Conservation (phyloP, 1,284 basidiomycete species). For the Vanrija humicola region DNA sequence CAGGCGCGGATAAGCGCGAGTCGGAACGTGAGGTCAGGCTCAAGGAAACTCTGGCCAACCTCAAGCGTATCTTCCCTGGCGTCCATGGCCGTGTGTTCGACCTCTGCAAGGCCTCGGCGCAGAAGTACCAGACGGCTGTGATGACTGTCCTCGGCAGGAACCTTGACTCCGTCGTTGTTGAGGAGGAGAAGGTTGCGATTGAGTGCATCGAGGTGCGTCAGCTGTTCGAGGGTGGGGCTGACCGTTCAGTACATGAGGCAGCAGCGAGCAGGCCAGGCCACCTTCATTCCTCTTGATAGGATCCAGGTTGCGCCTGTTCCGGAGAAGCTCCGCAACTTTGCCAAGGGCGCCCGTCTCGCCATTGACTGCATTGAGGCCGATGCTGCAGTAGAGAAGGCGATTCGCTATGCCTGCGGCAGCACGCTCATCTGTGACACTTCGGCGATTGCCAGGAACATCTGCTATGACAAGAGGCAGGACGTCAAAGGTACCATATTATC, state of each 20-base stretch:
- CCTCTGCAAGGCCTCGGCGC: slow-evolving; percentile 84
- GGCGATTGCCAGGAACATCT: slow-evolving; percentile 83
- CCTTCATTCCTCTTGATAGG: slow-evolving; percentile 94
- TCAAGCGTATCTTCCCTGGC: slow-evolving; percentile 85
- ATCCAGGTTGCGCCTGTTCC: slow-evolving; percentile 91
- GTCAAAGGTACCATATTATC: slow-evolving; percentile 70
- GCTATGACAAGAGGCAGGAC: slow-evolving; percentile 90
- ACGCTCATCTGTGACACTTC: slow-evolving; percentile 92
- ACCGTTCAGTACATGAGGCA: slow-evolving; percentile 83
- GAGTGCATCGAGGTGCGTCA: slow-evolving; percentile 83
- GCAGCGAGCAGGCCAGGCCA: slow-evolving; percentile 90
- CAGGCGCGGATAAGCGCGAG: slow-evolving; percentile 79
- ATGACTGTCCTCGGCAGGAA: slow-evolving; percentile 91
- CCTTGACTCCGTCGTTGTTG: slow-evolving; percentile 92
- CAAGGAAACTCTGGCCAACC: slow-evolving; percentile 75
- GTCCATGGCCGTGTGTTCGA: slow-evolving; percentile 88
- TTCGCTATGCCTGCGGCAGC: slow-evolving; percentile 94
- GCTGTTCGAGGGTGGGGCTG: too few species aligned
- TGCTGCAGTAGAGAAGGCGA: slow-evolving; percentile 79
- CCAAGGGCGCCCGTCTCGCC: slow-evolving; percentile 84
- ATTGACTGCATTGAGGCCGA: slow-evolving; percentile 92
- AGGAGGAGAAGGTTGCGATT: slow-evolving; percentile 93
- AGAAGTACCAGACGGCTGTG: slow-evolving; percentile 92
- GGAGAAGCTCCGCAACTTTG: slow-evolving; percentile 89
- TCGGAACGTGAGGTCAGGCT: slow-evolving; percentile 76